These are phyloP conservation scores for Fonsecaea erecta DNA, from an alignment of 2,329 filamentous ascomycete species.

Conservation along the genomic window DNA sequence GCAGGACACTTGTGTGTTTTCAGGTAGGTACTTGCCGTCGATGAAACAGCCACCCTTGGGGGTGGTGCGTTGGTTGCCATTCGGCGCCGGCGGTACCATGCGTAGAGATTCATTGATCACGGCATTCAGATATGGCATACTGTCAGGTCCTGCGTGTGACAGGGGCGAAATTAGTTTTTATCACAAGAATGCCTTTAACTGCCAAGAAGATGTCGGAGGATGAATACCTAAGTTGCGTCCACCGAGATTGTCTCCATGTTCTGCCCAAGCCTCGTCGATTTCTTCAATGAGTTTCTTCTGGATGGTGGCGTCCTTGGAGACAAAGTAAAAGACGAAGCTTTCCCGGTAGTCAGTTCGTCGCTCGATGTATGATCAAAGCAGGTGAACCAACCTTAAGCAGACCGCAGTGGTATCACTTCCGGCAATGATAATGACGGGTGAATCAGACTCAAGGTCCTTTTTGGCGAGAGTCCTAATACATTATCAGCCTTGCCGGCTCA, in stretches of 20 bases:
- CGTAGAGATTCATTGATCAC: constrained; percentile 55
- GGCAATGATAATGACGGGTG: background rate
- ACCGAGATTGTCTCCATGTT: background rate
- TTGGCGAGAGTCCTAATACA: background rate
- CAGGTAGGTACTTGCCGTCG: constrained; percentile 42
- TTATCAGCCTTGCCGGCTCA: background rate
- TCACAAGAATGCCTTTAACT: background rate
- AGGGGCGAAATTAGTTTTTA: background rate
- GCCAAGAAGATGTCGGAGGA: too few species aligned
- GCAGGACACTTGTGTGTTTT: constrained; percentile 35
- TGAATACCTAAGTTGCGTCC: background rate
- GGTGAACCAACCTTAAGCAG: background rate
- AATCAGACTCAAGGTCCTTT: background rate
- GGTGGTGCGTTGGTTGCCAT: constrained; percentile 29
- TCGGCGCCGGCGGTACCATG: constrained; percentile 38
- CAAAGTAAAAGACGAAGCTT: constrained; percentile 4
- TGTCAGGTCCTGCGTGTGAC: background rate
- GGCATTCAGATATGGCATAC: constrained; percentile 50
- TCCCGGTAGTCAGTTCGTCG: background rate
- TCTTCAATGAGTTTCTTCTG: constrained; percentile 1
- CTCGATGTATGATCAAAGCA: background rate
- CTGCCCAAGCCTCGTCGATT: background rate
- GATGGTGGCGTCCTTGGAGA: background rate
- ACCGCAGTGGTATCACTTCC: constrained; percentile 4
- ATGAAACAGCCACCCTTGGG: constrained; percentile 31